These are phyloP conservation scores for Stereum hirsutum DNA, from an alignment of 1,284 basidiomycete species.

Conservation along the genomic window DNA sequence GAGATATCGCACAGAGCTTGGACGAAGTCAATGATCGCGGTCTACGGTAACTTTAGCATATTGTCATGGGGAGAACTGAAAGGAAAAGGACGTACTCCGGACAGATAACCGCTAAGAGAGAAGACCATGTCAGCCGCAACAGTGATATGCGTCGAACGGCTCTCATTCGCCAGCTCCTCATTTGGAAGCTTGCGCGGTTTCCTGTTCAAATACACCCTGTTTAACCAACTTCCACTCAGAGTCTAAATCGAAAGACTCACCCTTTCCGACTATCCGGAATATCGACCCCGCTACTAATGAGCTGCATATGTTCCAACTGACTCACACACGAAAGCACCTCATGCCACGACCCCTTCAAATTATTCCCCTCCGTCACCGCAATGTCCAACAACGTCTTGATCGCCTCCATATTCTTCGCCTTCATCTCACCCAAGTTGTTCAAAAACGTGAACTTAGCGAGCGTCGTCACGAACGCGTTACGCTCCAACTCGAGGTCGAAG, in stretches of 20 bases:
- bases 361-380: constrained; percentile 89
- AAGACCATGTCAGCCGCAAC: constrained; percentile 99
- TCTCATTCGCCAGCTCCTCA: constrained; percentile 95
- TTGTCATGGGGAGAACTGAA: not conserved
- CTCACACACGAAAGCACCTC: constrained; percentile 94
- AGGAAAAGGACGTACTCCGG: constrained; percentile 58
- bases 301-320: constrained; percentile 95
- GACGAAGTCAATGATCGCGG: constrained; percentile 97
- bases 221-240: not conserved
- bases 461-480: constrained; percentile 97
- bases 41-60: constrained; percentile 34
- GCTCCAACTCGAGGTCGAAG: constrained; percentile 91
- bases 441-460: constrained; percentile 95
- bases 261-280: constrained; percentile 78
- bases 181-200: constrained; percentile 65
- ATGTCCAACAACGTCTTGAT: constrained; percentile 92
- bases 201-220: constrained; percentile 5
- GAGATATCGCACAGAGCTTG: constrained; percentile 94
- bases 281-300: constrained; percentile 84
- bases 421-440: constrained; percentile 96
- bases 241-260: constrained; percentile 31
- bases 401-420: constrained; percentile 96
- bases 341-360: constrained; percentile 92
- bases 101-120: constrained; percentile 88
- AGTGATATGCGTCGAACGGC: constrained; percentile 95